phyloP scores from a whole-genome alignment of 768 basidiomycete species.

The Cubamyces lactineus region DNA sequence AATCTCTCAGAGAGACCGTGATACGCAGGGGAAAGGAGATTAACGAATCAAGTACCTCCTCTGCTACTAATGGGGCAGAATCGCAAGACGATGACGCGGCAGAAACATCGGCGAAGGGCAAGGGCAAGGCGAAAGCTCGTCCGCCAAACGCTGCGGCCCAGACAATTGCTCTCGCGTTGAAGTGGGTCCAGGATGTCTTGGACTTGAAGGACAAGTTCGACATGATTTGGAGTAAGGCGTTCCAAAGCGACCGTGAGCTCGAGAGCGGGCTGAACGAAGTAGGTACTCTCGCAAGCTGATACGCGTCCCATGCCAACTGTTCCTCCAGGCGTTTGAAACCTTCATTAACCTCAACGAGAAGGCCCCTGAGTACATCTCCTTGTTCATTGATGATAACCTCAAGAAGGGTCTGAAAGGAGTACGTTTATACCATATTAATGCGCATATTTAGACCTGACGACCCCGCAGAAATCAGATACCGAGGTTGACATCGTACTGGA shows the following conservation, averaged over 20 bases:
- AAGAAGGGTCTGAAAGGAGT: constrained; percentile 95
- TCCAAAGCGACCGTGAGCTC: constrained; percentile 71
- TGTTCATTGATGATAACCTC: constrained; percentile 96
- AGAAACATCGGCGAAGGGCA: constrained; percentile 45
- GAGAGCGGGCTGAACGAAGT: constrained; percentile 89
- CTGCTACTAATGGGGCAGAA: constrained; percentile 36
- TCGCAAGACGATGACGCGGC: constrained; percentile 37
- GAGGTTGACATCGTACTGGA: constrained; percentile 91
- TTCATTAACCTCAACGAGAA: constrained; percentile 90
- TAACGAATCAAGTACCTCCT: constrained; percentile 44
- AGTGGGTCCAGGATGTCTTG: constrained; percentile 93
- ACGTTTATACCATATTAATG: constrained; percentile 36
- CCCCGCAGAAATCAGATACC: constrained; percentile 83
- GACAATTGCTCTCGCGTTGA: constrained; percentile 65
- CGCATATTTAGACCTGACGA: constrained; percentile 5
- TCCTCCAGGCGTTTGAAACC: constrained; percentile 79
- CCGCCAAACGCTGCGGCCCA: constrained; percentile 45
- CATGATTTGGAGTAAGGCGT: constrained; percentile 67
- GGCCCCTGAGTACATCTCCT: constrained; percentile 91
- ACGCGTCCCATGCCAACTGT: background rate
- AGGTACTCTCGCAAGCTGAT: constrained; percentile 24
- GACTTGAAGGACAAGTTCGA: constrained; percentile 94
- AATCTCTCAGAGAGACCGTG: constrained; percentile 73
- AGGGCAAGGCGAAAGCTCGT: constrained; percentile 53
- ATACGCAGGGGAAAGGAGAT: constrained; percentile 75